These are phyloP conservation scores for Bjerkandera adusta DNA, from an alignment of 1,284 basidiomycete species.

Conservation along the genomic window DNA sequence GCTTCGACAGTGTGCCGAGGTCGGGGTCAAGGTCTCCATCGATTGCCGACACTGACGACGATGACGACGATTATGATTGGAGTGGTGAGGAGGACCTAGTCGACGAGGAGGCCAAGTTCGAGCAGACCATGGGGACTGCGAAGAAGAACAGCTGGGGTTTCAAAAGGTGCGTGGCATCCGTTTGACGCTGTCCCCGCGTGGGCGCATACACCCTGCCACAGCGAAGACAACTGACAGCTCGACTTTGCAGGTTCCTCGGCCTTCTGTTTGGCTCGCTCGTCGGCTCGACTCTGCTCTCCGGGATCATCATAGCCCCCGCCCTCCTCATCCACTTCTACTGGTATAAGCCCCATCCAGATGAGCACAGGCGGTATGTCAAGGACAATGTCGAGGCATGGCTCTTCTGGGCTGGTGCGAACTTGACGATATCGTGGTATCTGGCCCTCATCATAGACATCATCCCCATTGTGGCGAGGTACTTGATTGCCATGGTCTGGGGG, in stretches of 20 bases:
- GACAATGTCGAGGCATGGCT: slow-evolving; percentile 75
- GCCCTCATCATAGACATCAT: slow-evolving; percentile 67
- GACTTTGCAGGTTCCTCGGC: slow-evolving; percentile 49
- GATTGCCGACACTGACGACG: slow-evolving; percentile 54
- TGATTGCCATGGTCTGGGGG: slow-evolving; percentile 64
- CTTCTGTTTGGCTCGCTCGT: slow-evolving; percentile 69
- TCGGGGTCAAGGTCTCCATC: slow-evolving; percentile 42
- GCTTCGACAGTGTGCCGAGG: slow-evolving; percentile 23
- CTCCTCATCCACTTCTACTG: slow-evolving; percentile 66
- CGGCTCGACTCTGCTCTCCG: slow-evolving; percentile 65
- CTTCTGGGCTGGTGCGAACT: slow-evolving; percentile 75
- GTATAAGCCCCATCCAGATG: slow-evolving; percentile 56
- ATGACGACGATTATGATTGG: slow-evolving; percentile 61
- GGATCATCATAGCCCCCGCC: slow-evolving; percentile 55
- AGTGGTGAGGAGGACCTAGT: slow-evolving; percentile 70
- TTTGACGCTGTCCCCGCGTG: background rate
- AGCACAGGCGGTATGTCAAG: slow-evolving; percentile 55
- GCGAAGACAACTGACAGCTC: slow-evolving; percentile 3
- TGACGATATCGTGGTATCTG: slow-evolving; percentile 74
- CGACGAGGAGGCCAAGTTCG: slow-evolving; percentile 66
- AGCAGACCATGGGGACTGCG: slow-evolving; percentile 53
- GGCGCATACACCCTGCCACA: background rate
- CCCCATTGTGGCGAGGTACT: slow-evolving; percentile 49
- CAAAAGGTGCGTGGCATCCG: slow-evolving; percentile 43
- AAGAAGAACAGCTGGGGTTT: slow-evolving; percentile 47